Conservation (phyloP, 2,329 filamentous ascomycete species). For the Byssoonygena ceratinophila region DNA sequence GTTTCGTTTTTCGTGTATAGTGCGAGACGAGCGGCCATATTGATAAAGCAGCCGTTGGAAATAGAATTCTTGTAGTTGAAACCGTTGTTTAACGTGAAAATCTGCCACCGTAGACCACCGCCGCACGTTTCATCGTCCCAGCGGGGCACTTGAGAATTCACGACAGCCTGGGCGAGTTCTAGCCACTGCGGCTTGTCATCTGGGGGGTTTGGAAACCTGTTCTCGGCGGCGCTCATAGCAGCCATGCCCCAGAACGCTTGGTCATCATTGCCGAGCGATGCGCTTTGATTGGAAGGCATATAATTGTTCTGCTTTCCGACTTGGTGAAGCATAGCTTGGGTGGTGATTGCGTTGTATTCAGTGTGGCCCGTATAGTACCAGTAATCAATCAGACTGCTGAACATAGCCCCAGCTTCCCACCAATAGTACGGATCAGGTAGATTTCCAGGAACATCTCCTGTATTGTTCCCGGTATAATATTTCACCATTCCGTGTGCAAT, state of each 20-base stretch:
- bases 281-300: conserved; percentile 53
- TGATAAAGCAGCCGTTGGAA: conserved; percentile 49
- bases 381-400: conserved; percentile 58
- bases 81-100: conserved; percentile 66
- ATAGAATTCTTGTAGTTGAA: conserved; percentile 50
- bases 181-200: conserved; percentile 59
- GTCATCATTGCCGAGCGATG: conserved; percentile 44
- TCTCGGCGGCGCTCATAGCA: conserved; percentile 67
- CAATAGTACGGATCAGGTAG: conserved; percentile 30
- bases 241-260: conserved; percentile 78
- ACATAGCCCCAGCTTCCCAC: conserved; percentile 33
- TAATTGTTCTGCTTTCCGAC: conserved; percentile 62
- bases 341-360: conserved; percentile 58
- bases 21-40: conserved; percentile 56
- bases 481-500: conserved; percentile 27
- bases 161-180: conserved; percentile 65
- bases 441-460: conserved; percentile 26
- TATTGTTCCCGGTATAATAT: conserved; percentile 28
- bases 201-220: conserved; percentile 60
- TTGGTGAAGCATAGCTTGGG: conserved; percentile 62
- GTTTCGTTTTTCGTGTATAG: conserved; percentile 69
- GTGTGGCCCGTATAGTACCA: conserved; percentile 68
- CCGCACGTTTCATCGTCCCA: conserved; percentile 59
- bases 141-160: conserved; percentile 62
- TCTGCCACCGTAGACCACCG: conserved; percentile 77